Conservation (phyloP, 129 eudicot genomes). For the Erigeron canadensis region DNA sequence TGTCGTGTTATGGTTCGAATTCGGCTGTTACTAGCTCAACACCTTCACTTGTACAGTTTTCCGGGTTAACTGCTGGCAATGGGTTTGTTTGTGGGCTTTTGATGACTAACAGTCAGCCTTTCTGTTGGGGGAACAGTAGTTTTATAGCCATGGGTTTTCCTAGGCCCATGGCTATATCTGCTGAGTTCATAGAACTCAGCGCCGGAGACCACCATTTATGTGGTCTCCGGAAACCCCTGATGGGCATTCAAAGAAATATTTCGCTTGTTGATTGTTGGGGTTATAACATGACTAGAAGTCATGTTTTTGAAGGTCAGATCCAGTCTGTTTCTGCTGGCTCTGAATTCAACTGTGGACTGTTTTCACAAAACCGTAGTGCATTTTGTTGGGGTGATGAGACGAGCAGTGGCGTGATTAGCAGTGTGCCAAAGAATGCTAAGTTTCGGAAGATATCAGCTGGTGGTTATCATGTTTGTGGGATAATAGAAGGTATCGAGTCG, state of each 20-base stretch:
- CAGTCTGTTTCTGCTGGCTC: conserved; percentile 87
- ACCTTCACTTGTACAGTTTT: conserved; percentile 51
- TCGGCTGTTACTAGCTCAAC: conserved; percentile 55
- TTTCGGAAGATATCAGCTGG: conserved; percentile 82
- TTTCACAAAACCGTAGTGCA: conserved; percentile 69
- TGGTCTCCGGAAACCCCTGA: conserved; percentile 74
- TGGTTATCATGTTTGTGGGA: conserved; percentile 92
- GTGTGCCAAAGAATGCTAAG: conserved; percentile 48
- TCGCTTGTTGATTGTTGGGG: conserved; percentile 98
- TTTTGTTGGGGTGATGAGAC: conserved; percentile 96
- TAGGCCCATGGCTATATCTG: conserved; percentile 42
- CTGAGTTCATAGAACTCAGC: conserved; percentile 76
- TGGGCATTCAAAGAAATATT: conserved; percentile 55
- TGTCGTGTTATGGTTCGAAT: conserved; percentile 77
- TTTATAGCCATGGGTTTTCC: conserved; percentile 74
- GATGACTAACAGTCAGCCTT: conserved; percentile 58
- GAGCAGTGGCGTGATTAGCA: conserved; percentile 61
- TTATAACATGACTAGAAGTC: conserved; percentile 80
- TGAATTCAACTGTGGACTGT: conserved; percentile 78
- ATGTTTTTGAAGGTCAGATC: conserved; percentile 69
- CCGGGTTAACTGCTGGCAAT: conserved; percentile 74
- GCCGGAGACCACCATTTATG: conserved; percentile 94
- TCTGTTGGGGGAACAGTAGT: conserved; percentile 83
- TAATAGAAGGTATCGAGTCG: conserved; percentile 61
- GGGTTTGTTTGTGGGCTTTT: conserved; percentile 94